phyloP scores from a whole-genome alignment of 2,329 filamentous ascomycete genomes.

The Fonsecaea erecta region DNA sequence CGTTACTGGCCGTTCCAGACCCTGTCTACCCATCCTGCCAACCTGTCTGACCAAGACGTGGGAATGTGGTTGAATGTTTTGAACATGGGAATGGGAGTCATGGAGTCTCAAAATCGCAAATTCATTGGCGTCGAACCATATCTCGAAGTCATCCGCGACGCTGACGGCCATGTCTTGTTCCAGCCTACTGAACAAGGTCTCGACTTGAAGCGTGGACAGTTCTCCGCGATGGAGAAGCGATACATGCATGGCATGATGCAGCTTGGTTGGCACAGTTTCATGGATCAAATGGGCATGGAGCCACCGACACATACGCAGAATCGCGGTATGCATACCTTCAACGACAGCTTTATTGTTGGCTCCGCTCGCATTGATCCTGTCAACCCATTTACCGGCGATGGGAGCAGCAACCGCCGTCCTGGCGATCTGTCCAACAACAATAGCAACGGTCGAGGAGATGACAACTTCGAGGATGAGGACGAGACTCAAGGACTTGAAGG shows the following conservation, averaged over 20 bases:
- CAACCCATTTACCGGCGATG: background rate
- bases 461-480: background rate
- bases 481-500: background rate
- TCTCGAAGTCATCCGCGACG: slow-evolving; percentile 22
- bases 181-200: slow-evolving; percentile 20
- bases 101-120: slow-evolving; percentile 20
- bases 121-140: slow-evolving; percentile 23
- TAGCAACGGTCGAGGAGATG: background rate
- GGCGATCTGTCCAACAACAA: background rate
- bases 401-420: background rate
- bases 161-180: slow-evolving; percentile 27
- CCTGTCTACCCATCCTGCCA: slow-evolving; percentile 22
- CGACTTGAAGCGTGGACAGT: slow-evolving; percentile 21
- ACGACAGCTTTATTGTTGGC: background rate
- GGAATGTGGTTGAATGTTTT: slow-evolving; percentile 35
- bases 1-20: slow-evolving; percentile 36
- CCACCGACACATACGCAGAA: background rate
- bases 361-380: background rate
- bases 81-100: slow-evolving; percentile 22
- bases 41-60: slow-evolving; percentile 30
- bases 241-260: slow-evolving; percentile 24
- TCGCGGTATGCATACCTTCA: background rate
- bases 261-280: slow-evolving; percentile 27
- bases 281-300: slow-evolving; percentile 14
- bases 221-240: slow-evolving; percentile 23